phyloP scores from a whole-genome alignment of 805 yeast genomes.

The Zygosaccharomyces siamensis region DNA sequence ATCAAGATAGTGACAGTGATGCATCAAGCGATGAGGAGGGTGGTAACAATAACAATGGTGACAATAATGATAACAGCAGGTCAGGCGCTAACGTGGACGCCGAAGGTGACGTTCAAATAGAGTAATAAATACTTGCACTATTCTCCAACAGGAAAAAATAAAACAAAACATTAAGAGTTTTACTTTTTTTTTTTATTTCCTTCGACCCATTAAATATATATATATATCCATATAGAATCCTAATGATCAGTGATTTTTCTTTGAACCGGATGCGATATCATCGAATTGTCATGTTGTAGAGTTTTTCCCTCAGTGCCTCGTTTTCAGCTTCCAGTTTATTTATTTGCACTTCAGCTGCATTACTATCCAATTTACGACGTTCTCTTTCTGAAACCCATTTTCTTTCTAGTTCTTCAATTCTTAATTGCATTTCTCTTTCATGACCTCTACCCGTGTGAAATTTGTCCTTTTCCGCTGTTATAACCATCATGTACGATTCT shows the following conservation, averaged over 20 bases:
- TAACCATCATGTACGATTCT: constrained; percentile 44
- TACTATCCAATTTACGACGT: constrained; percentile 55
- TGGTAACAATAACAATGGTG: constrained; percentile 4
- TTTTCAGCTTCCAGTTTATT: constrained; percentile 55
- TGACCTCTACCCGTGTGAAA: constrained; percentile 12
- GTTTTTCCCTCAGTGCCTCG: constrained; percentile 34
- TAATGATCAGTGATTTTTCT: constrained; percentile 3
- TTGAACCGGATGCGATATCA: constrained; percentile 1
- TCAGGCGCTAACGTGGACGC: constrained; percentile 13
- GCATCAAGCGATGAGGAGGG: constrained; percentile 21
- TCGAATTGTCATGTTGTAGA: constrained; percentile 15
- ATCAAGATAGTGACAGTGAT: constrained; percentile 23
- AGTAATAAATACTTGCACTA: constrained; percentile 6
- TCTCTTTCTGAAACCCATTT: constrained; percentile 72
- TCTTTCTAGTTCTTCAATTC: constrained; percentile 57
- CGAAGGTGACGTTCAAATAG: constrained; percentile 24
- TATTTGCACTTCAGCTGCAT: constrained; percentile 49
- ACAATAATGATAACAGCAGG: constrained; percentile 5
- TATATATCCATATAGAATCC: constrained; percentile 5
- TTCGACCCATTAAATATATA: neutral
- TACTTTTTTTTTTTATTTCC: neutral
- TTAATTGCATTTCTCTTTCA: constrained; percentile 40
- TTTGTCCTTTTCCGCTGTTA: constrained; percentile 19
- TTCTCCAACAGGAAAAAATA: neutral
- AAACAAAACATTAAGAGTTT: neutral